Evolutionary conservation across 306 rosid genomes (phyloP).

Genomic region (Lotus japonicus): DNA sequence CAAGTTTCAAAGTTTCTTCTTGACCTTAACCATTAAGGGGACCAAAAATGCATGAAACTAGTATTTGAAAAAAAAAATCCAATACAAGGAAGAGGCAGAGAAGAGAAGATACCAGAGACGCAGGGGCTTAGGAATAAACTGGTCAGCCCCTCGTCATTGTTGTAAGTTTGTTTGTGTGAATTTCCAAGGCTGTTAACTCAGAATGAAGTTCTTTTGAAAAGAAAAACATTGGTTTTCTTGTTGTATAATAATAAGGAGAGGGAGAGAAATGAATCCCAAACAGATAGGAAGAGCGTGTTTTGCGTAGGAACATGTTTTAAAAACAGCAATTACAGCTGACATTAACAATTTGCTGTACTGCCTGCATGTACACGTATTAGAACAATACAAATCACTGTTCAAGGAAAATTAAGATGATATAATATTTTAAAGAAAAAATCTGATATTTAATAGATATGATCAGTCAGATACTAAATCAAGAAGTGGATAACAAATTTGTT

Average conservation of each 20-base stretch:
- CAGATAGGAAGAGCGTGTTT: background rate
- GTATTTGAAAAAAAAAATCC: background rate
- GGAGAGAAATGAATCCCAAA: background rate
- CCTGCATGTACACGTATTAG: too few relatives aligned
- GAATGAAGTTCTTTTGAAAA: background rate
- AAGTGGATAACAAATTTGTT: too few relatives aligned
- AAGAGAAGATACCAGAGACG: background rate
- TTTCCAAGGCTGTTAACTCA: background rate
- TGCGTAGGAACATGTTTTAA: background rate
- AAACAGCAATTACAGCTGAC: background rate
- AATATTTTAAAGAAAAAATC: too few relatives aligned
- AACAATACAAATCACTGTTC: too few relatives aligned
- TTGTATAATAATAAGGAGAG: background rate
- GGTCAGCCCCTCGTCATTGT: background rate
- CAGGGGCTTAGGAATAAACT: background rate
- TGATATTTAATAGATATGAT: too few relatives aligned
- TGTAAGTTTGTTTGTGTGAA: background rate
- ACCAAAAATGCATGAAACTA: background rate
- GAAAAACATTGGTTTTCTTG: background rate
- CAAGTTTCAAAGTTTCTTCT: background rate
- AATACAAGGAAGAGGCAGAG: background rate
- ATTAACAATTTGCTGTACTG: too few relatives aligned
- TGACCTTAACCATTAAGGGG: background rate
- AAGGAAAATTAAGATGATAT: too few relatives aligned
- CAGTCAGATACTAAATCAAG: too few relatives aligned